Base-by-base conservation (phyloP, 352 stramenopile species). In the Peronosclerospora sorghi region DNA sequence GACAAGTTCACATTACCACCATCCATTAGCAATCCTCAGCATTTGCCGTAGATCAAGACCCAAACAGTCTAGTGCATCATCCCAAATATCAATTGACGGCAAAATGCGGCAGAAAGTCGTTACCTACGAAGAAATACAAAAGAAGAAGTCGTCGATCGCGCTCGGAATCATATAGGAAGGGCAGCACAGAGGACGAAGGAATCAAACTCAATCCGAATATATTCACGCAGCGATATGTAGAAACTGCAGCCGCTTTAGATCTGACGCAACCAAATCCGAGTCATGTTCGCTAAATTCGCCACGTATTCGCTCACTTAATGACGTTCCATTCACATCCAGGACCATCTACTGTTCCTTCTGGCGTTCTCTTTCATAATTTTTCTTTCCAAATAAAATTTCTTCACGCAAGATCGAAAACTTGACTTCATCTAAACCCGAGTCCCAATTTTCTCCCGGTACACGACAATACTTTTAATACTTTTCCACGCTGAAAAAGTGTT, bases 61-160 rank as follows among this genome's bases (percentile, higher is more conserved):
- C n/a, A 99, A 65, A 54, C 97, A 97, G 65, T 98, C 95, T 26
- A 99, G 62, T 1, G 89, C 96, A n/a, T 95, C 95, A 57, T 98
- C 95, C 32, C 94, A 84, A 73, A 99, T 99, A 56, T 98, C 95
- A 23, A 99, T 76, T 42, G 83, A 97, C 5, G 96, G 96, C 32
- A 99, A 63, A n/a, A 66, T 98, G 96, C 28, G 96, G 96, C 47
- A 99, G 66, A 66, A 99, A 99, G 79, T 99, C 96, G 73, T 98
- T 98, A 0, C 96, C 96, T 2, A 99, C 94, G 60, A 99, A 98
- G 68, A 99, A 99, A 69, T 95, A 99, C 28, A 98, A 67, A 68
- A 99, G 98, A 8, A 99, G 65, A 99, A 96, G 70, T 99, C 96
- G 66, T 99, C 96, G 26, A 99, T 67, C n/a, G 45, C 95, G 73